Conservation (phyloP, 1,284 basidiomycete genomes). For the Pascua sp. region DNA sequence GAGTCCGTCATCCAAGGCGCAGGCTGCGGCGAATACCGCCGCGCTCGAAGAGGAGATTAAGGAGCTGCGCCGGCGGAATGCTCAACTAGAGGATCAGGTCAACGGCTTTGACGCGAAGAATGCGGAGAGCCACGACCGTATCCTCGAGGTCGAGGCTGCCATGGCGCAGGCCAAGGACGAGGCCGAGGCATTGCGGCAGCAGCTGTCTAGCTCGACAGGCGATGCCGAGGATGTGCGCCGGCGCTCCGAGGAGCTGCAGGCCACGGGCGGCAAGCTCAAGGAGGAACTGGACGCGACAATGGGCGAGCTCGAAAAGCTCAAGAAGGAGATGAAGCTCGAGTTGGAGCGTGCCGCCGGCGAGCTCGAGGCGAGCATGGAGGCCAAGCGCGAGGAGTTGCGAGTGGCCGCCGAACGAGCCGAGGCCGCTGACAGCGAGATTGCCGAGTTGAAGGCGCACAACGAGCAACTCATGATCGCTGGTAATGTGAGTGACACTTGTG, state of each 20-base stretch:
- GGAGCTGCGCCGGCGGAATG: conserved; percentile 36
- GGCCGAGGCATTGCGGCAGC: conserved; percentile 29
- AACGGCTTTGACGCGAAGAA: background rate
- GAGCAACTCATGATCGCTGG: conserved; percentile 46
- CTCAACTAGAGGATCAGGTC: conserved; percentile 30
- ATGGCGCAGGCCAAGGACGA: conserved; percentile 31
- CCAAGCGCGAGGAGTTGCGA: conserved; percentile 45
- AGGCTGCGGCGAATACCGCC: conserved; percentile 33
- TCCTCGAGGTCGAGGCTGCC: conserved; percentile 26
- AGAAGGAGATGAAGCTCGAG: conserved; percentile 40
- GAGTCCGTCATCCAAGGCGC: background rate
- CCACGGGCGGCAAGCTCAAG: conserved; percentile 27
- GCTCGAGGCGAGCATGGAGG: conserved; percentile 49
- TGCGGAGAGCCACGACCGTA: background rate
- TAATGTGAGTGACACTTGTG: conserved; percentile 28
- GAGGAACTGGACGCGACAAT: conserved; percentile 31
- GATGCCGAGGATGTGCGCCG: conserved; percentile 38
- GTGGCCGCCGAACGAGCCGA: conserved; percentile 38
- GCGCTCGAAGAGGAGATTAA: conserved; percentile 44
- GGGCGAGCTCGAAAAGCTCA: conserved; percentile 36
- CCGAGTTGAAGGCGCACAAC: conserved; percentile 38
- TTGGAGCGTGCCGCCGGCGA: conserved; percentile 39
- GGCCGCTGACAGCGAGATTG: conserved; percentile 33
- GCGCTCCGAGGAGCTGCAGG: conserved; percentile 35
- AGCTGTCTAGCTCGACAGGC: conserved; percentile 36